phyloP scores from a whole-genome alignment of 805 yeast genomes.

The Wickerhamomyces mucosus region DNA sequence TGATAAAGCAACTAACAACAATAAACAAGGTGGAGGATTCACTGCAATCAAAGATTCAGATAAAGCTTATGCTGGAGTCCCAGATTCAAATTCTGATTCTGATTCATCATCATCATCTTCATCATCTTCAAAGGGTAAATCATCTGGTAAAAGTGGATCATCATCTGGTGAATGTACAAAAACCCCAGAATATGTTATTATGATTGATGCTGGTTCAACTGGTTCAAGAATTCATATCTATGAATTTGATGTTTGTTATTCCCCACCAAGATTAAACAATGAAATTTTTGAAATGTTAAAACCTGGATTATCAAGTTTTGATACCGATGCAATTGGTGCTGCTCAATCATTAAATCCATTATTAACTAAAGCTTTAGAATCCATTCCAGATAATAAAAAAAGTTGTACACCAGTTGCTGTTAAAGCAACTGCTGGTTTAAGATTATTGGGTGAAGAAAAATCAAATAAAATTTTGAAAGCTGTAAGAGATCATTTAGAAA shows the following conservation, averaged over 20 bases:
- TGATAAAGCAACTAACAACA: slow-evolving; percentile 5
- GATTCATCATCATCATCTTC: slow-evolving; percentile 1
- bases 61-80: slow-evolving; percentile 21
- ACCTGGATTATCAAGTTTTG: slow-evolving; percentile 86
- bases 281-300: slow-evolving; percentile 84
- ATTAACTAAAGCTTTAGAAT: slow-evolving; percentile 60
- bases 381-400: slow-evolving; percentile 66
- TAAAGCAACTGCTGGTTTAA: slow-evolving; percentile 95
- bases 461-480: slow-evolving; percentile 62
- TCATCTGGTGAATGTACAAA: slow-evolving; percentile 24
- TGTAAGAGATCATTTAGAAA: slow-evolving; percentile 67
- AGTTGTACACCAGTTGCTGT: slow-evolving; percentile 91
- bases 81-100: slow-evolving; percentile 15
- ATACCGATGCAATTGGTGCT: slow-evolving; percentile 72
- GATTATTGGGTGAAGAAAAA: slow-evolving; percentile 72
- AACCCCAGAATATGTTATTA: slow-evolving; percentile 65
- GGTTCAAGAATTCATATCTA: slow-evolving; percentile 96
- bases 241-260: slow-evolving; percentile 76
- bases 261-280: slow-evolving; percentile 70
- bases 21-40: slow-evolving; percentile 14
- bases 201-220: slow-evolving; percentile 97
- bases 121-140: slow-evolving; percentile 1
- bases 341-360: slow-evolving; percentile 85
- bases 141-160: slow-evolving; percentile 3
- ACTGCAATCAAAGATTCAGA: slow-evolving; percentile 20